Conservation (phyloP, 2,329 filamentous ascomycete species). For the Arthrobotrys sinensis region DNA sequence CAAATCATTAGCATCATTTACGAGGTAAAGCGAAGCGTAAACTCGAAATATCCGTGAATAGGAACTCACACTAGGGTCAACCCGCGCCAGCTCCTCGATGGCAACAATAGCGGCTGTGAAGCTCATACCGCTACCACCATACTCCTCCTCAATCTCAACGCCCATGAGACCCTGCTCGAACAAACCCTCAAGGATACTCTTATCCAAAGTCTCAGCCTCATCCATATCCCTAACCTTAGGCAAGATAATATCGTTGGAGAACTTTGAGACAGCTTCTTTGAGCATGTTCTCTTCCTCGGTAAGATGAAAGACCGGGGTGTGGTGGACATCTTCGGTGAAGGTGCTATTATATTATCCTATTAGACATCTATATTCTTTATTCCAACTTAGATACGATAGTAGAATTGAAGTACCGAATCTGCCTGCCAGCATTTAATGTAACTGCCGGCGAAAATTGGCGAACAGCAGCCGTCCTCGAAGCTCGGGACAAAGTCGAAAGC, state of each 20-base stretch:
- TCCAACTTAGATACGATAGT: neutral
- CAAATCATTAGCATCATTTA: slow-evolving; percentile 13
- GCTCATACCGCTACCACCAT: slow-evolving; percentile 97
- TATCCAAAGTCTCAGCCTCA: slow-evolving; percentile 94
- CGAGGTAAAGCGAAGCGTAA: neutral
- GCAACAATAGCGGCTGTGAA: slow-evolving; percentile 96
- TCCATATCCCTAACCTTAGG: slow-evolving; percentile 98
- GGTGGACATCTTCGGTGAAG: slow-evolving; percentile 50
- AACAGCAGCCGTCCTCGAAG: slow-evolving; percentile 44
- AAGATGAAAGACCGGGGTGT: slow-evolving; percentile 91
- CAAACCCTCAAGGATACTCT: slow-evolving; percentile 86
- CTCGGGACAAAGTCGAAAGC: slow-evolving; percentile 52
- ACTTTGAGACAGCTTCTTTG: slow-evolving; percentile 90
- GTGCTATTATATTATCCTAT: slow-evolving; percentile 22
- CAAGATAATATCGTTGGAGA: slow-evolving; percentile 87
- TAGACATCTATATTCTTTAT: neutral
- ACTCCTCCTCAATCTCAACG: slow-evolving; percentile 97
- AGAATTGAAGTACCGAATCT: slow-evolving; percentile 42
- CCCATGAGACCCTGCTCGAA: slow-evolving; percentile 99
- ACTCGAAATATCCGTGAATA: neutral
- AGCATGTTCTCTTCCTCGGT: slow-evolving; percentile 92
- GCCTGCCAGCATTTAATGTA: slow-evolving; percentile 46
- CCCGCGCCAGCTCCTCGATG: slow-evolving; percentile 94
- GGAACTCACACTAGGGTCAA: slow-evolving; percentile 88
- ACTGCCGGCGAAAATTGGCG: slow-evolving; percentile 52